Conservation (phyloP, 148 eudicot genomes). For the Selenicereus undatus region DNA sequence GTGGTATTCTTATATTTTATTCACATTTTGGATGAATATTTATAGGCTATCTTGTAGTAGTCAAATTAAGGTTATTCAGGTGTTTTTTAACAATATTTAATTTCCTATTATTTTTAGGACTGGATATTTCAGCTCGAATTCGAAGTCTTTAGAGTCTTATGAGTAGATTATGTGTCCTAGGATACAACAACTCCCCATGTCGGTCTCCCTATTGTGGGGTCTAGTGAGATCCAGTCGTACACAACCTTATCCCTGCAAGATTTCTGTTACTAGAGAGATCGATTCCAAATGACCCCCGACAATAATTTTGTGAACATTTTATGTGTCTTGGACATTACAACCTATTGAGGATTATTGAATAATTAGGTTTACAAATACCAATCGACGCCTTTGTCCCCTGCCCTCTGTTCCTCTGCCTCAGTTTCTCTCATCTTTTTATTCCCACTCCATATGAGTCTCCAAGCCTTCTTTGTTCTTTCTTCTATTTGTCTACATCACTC, state of each 20-base stretch:
- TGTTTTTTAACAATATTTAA: no score
- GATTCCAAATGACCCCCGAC: no score
- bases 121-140: not conserved
- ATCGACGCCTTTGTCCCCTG: not conserved
- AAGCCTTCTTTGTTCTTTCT: not conserved
- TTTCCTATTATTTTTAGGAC: not conserved
- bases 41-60: not conserved
- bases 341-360: not conserved
- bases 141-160: not conserved
- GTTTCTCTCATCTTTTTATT: not conserved
- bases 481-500: not conserved
- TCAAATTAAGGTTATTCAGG: not conserved
- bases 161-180: not conserved
- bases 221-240: no score
- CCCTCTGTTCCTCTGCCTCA: not conserved
- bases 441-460: no score
- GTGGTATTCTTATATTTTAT: not conserved
- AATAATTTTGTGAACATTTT: no score
- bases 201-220: no score
- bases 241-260: no score
- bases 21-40: not conserved
- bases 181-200: no score
- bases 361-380: not conserved
- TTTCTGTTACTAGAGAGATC: no score
- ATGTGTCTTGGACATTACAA: not conserved